Evolutionary conservation across 352 stramenopile species (phyloP).

Genomic region (Phytophthora fragariaefolia): DNA sequence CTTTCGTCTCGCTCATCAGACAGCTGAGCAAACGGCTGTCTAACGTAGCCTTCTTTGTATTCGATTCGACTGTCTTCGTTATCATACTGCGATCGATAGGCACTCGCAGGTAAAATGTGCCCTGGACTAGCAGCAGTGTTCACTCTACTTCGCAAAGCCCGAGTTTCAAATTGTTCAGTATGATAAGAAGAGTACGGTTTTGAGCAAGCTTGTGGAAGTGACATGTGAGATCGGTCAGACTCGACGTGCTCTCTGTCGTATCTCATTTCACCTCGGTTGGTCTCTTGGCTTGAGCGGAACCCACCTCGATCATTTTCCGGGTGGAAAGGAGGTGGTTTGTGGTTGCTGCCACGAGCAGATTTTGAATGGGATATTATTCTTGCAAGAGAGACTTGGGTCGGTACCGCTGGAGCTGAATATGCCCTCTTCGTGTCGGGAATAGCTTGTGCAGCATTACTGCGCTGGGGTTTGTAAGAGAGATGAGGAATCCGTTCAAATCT

Average conservation of each 20-base stretch:
- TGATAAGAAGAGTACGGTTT: constrained; percentile 1
- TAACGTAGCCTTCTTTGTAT: neutral
- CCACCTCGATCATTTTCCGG: no score
- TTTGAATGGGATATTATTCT: no score
- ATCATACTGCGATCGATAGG: neutral
- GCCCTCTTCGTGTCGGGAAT: no score
- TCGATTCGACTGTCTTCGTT: neutral
- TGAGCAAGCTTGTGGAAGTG: neutral
- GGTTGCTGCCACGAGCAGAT: no score
- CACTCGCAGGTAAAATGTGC: neutral
- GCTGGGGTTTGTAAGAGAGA: constrained; percentile 8
- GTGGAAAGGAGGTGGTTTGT: no score
- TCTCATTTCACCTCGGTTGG: neutral
- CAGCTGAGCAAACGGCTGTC: neutral
- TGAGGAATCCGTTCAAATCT: constrained; percentile 7
- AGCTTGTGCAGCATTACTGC: no score
- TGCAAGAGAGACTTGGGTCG: no score
- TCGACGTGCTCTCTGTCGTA: no score
- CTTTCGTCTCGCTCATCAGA: neutral
- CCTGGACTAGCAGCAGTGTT: neutral
- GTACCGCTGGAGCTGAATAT: no score
- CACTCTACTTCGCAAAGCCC: neutral
- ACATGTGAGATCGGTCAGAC: neutral
- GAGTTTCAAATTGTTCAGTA: neutral
- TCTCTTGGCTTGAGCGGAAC: constrained; percentile 1